Conservation (phyloP, 1,139 yeast species). For the Citeromyces siamensis region DNA sequence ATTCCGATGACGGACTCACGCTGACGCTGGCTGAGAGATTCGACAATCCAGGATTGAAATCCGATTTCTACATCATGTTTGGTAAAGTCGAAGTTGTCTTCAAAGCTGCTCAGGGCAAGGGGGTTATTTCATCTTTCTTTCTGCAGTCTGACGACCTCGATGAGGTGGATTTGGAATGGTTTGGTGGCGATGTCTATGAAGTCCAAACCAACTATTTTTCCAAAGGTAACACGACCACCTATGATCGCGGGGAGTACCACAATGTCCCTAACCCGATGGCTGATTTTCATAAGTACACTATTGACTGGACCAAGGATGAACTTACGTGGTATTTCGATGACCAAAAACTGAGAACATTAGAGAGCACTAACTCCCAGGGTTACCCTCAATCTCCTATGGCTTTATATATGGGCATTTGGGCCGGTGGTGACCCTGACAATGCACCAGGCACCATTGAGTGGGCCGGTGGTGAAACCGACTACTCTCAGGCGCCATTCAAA, state of each 20-base stretch:
- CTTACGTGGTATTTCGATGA: conserved; percentile 73
- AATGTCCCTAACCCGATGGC: conserved; percentile 33
- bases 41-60: conserved; percentile 66
- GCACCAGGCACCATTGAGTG: conserved; percentile 75
- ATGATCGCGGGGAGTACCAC: conserved; percentile 61
- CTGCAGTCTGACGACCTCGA: conserved; percentile 78
- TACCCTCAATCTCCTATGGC: conserved; percentile 93
- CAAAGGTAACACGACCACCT: conserved; percentile 46
- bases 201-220: conserved; percentile 74
- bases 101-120: conserved; percentile 63
- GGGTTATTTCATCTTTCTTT: conserved; percentile 83
- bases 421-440: conserved; percentile 63
- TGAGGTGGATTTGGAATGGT: conserved; percentile 81
- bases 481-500: conserved; percentile 35
- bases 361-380: conserved; percentile 43
- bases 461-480: conserved; percentile 85
- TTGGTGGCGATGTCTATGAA: conserved; percentile 55
- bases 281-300: conserved; percentile 62
- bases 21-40: conserved; percentile 46
- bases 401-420: conserved; percentile 84
- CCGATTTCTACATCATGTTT: conserved; percentile 76
- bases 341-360: conserved; percentile 54
- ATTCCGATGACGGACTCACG: conserved; percentile 41
- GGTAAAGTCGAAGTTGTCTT: conserved; percentile 64
- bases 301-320: conserved; percentile 75